Percentiles rank a stretch among this genome's conserved stretches.
Evolutionary conservation across 148 eudicot species (phyloP).

Genomic region (Pharnaceum exiguum): DNA sequence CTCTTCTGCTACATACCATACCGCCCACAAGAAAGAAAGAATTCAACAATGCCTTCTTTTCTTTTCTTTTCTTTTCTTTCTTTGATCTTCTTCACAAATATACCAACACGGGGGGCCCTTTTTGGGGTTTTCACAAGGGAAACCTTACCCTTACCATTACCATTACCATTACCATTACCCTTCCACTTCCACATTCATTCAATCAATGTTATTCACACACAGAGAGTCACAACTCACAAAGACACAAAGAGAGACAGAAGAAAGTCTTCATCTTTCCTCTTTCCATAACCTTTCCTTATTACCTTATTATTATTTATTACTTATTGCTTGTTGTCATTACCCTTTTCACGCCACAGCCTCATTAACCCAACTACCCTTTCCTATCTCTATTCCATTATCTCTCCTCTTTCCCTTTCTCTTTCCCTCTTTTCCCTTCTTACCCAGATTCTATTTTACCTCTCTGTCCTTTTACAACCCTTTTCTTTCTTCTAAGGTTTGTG

Average conservation of each 20-base stretch:
- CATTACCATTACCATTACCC: too few relatives aligned
- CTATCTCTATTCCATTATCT: neutral
- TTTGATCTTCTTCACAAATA: neutral
- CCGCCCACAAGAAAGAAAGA: too few relatives aligned
- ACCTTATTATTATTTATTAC: too few relatives aligned
- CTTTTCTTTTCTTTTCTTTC: neutral
- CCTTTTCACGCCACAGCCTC: neutral
- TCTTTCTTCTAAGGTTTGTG: slow-evolving; percentile 7
- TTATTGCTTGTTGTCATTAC: neutral
- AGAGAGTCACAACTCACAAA: neutral
- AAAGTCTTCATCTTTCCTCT: neutral
- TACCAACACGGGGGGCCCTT: slow-evolving; percentile 15
- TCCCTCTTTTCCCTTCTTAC: neutral
- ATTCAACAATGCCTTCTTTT: too few relatives aligned
- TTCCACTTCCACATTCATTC: slow-evolving; percentile 13
- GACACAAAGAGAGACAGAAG: slow-evolving; percentile 4
- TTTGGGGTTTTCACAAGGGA: slow-evolving; percentile 34
- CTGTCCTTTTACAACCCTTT: neutral
- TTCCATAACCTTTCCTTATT: too few relatives aligned
- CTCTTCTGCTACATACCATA: neutral
- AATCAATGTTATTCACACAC: slow-evolving; percentile 21
- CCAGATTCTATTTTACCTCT: neutral
- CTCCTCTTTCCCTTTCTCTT: slow-evolving; percentile 6
- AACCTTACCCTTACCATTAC: too few relatives aligned
- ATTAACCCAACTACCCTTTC: neutral